These are phyloP conservation scores for Pyricularia pennisetigena DNA, from an alignment of 2,329 filamentous ascomycete species.

Conservation along the genomic window DNA sequence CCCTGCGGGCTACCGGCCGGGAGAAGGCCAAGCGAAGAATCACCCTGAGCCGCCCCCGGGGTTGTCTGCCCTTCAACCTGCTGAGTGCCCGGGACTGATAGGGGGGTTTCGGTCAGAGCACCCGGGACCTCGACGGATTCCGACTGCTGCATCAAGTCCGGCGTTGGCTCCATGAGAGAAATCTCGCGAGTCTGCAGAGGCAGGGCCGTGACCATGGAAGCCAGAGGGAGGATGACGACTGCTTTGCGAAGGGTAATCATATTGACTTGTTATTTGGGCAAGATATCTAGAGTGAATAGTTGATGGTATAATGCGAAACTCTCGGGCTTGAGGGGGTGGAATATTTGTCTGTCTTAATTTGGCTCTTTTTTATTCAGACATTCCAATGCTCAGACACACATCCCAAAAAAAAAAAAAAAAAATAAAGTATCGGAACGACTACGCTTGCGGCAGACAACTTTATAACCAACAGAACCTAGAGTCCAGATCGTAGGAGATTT, in stretches of 20 bases:
- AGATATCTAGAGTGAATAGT: background rate
- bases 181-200: background rate
- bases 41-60: no score
- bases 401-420: no score
- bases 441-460: background rate
- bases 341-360: no score
- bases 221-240: background rate
- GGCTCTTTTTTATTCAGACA: background rate
- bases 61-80: no score
- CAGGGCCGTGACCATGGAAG: background rate
- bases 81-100: background rate
- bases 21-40: no score
- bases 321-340: no score
- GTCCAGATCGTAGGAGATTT: background rate
- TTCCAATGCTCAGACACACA: background rate
- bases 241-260: background rate
- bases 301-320: background rate
- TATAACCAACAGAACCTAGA: background rate
- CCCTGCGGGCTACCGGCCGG: background rate
- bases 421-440: background rate
- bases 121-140: no score
- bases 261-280: background rate
- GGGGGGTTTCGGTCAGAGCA: background rate
- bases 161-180: background rate
- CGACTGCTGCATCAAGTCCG: background rate